Evolutionary conservation across 371 early-diverging fungal species (phyloP).

Genomic region (Rhizopus sp.): DNA sequence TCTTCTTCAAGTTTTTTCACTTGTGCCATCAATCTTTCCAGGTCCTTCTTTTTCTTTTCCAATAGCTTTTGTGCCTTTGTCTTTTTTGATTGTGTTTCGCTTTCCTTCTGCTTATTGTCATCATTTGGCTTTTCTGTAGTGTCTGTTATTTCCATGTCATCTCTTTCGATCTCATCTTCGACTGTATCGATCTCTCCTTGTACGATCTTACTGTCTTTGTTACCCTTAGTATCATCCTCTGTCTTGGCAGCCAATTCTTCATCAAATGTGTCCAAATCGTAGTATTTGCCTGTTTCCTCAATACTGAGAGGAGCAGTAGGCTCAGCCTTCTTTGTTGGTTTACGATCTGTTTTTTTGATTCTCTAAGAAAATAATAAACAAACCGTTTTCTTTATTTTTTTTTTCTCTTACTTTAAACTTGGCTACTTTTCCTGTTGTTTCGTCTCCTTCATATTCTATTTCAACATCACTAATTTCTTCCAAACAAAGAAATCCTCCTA

Average conservation of each 20-base stretch:
- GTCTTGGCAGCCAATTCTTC: constrained; percentile 38
- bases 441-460: constrained; percentile 70
- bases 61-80: constrained; percentile 26
- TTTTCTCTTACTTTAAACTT: constrained; percentile 65
- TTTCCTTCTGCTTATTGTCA: constrained; percentile 11
- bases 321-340: constrained; percentile 37
- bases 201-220: background rate
- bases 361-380: constrained; percentile 30
- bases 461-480: constrained; percentile 89
- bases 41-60: constrained; percentile 32
- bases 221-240: constrained; percentile 7
- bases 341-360: constrained; percentile 45
- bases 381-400: background rate
- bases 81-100: constrained; percentile 23
- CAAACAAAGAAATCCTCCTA: constrained; percentile 80
- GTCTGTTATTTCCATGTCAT: constrained; percentile 6
- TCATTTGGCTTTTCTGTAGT: constrained; percentile 8
- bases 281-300: constrained; percentile 49
- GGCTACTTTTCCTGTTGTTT: constrained; percentile 62
- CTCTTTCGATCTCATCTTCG: constrained; percentile 9
- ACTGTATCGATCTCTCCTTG: constrained; percentile 1
- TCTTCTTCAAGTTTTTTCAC: constrained; percentile 24
- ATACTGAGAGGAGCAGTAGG: constrained; percentile 51
- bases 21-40: constrained; percentile 23
- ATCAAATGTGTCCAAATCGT: constrained; percentile 59